phyloP scores from a whole-genome alignment of 1,284 basidiomycete species.

The Ustilago vetiveriae region DNA sequence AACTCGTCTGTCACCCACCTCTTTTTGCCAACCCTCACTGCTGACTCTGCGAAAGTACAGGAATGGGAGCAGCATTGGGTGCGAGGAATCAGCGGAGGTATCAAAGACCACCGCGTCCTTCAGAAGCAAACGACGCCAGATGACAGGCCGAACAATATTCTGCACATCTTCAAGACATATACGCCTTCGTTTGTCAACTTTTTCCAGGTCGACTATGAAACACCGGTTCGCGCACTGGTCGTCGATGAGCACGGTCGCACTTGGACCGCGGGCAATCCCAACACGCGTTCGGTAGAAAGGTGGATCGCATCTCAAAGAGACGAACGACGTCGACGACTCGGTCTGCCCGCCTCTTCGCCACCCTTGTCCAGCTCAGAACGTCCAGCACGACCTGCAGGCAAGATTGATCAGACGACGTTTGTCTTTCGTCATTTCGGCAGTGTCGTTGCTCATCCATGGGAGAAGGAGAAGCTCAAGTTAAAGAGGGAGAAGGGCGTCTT shows the following conservation, averaged over 20 bases:
- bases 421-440: conserved; percentile 40
- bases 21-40: conserved; percentile 19
- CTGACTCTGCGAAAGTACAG: conserved; percentile 18
- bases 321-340: conserved; percentile 25
- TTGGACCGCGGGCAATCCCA: conserved; percentile 45
- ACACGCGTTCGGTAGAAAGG: conserved; percentile 24
- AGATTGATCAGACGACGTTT: conserved; percentile 49
- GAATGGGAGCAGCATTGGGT: conserved; percentile 60
- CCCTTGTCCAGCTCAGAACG: conserved; percentile 21
- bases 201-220: conserved; percentile 17
- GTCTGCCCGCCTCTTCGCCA: background rate
- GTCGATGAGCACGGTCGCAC: conserved; percentile 41
- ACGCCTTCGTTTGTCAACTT: conserved; percentile 53
- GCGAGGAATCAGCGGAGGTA: conserved; percentile 28
- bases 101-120: conserved; percentile 29
- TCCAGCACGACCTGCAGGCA: conserved; percentile 24
- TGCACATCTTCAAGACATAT: conserved; percentile 38
- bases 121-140: background rate
- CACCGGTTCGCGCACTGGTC: conserved; percentile 33
- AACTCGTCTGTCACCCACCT: conserved; percentile 38
- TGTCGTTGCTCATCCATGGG: conserved; percentile 47
- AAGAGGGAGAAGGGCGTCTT: conserved; percentile 40
- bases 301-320: conserved; percentile 38
- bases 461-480: conserved; percentile 30
- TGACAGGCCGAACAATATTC: conserved; percentile 14